Base-by-base conservation (phyloP, 2,329 filamentous ascomycete genomes). In the Myriosclerotinia duriaeana region DNA sequence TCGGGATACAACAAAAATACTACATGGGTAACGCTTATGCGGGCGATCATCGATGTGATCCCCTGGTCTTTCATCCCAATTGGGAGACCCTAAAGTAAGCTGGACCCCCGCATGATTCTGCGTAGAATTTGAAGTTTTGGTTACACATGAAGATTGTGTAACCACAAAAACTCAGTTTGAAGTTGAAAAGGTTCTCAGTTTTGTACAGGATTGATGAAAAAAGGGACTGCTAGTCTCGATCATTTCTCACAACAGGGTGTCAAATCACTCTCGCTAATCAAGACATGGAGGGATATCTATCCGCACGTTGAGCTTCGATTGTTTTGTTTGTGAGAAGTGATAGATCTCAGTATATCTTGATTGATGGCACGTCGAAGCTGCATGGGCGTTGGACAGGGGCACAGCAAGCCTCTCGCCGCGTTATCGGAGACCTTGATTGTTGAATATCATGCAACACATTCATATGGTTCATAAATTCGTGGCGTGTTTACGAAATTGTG, bases 221-320 rank as follows among this genome's bases (percentile, higher is more conserved):
- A 34, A 34, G 7, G 4, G 1, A 22, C 55, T 17, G 11, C 17
- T 53, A 34, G 38, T 58, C 5, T 61, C 20, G 36, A 20, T n/a
- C 40, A 36, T 40, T 38, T 30, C 42, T 38, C 53, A 26, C 15
- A 22, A 44, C 5, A 8, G 17, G 14, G 26, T 26, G 53, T 48
- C 61, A 7, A 46, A 59, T 12, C 40, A 3, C 26, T 40, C 48
- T 63, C 60, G 48, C 60, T 63, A 54, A 63, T 55, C 48, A 63
- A 17, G 52, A 36, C 40, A 40, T 56, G 26, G 26, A 3, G 3
- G 52, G 40, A 12, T 26, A n/a, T 53, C 22, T 58, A 30, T 44
- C 40, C 12, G 17, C 17, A 46, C 22, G 55, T 22, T 34, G 26
- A 46, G 3, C 20, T 22, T 11, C n/a, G 26, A 55, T 64, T 48